Conservation (phyloP, 805 yeast species). For the Saccharomycopsis malanga region DNA sequence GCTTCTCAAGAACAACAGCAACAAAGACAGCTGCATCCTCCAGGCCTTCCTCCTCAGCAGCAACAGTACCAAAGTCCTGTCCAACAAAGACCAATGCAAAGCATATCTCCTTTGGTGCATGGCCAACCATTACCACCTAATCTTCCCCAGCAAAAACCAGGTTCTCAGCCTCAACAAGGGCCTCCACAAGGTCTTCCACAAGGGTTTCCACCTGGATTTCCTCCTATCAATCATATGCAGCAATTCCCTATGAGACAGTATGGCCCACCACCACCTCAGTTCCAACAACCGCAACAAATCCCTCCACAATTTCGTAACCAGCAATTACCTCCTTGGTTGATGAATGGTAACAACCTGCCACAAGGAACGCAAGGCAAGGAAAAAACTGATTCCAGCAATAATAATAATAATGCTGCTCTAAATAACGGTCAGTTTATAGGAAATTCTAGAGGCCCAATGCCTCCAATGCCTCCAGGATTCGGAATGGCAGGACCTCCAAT, state of each 20-base stretch:
- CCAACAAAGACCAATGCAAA: constrained; percentile 10
- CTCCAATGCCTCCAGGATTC: constrained; percentile 23
- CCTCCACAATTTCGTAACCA: constrained; percentile 22
- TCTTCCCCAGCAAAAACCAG: constrained; percentile 10
- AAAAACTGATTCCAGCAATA: too few relatives aligned
- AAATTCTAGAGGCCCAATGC: constrained; percentile 22
- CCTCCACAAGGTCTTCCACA: constrained; percentile 9
- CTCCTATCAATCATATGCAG: constrained; percentile 15
- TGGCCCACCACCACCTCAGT: constrained; percentile 9
- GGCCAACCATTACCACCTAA: constrained; percentile 9
- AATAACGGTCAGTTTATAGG: background rate
- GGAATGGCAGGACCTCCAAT: constrained; percentile 13
- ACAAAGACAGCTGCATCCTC: constrained; percentile 14
- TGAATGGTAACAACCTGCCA: background rate
- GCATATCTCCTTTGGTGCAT: too few relatives aligned
- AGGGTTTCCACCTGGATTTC: constrained; percentile 17
- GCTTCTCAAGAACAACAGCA: constrained; percentile 21
- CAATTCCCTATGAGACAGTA: constrained; percentile 17
- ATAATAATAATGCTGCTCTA: constrained; percentile 5
- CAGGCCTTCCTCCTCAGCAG: constrained; percentile 18
- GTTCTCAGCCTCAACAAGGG: constrained; percentile 22
- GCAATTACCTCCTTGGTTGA: constrained; percentile 16
- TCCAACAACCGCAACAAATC: constrained; percentile 20
- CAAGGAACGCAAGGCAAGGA: too few relatives aligned
- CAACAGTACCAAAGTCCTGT: constrained; percentile 20